A percentile compares a stretch with the other conserved stretches of the same genome.
These are phyloP conservation scores for Yamadazyma phyllophila DNA, from an alignment of 805 yeast species.

Conservation along the genomic window DNA sequence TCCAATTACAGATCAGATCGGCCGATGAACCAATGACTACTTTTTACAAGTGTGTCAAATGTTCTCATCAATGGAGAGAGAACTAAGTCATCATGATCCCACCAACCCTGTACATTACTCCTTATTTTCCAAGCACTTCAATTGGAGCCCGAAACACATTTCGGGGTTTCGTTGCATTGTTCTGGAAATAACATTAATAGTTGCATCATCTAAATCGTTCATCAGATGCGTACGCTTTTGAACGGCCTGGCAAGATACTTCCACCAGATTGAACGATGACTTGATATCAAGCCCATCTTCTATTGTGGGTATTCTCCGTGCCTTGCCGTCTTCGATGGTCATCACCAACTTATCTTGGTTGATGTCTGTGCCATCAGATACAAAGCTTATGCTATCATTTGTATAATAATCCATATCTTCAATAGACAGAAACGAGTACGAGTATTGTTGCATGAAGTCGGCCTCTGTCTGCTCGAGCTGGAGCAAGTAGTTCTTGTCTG, in stretches of 20 bases:
- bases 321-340: neutral
- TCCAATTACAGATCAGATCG: slow-evolving; percentile 93
- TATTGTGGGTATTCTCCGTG: slow-evolving; percentile 7
- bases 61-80: slow-evolving; percentile 96
- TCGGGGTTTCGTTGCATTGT: slow-evolving; percentile 7
- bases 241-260: slow-evolving; percentile 1
- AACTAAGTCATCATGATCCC: slow-evolving; percentile 44
- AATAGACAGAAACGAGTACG: slow-evolving; percentile 5
- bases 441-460: neutral
- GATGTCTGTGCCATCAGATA: neutral
- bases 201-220: slow-evolving; percentile 7
- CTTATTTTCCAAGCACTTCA: slow-evolving; percentile 3
- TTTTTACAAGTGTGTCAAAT: slow-evolving; percentile 89
- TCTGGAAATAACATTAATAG: slow-evolving; percentile 5
- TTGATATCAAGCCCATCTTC: neutral
- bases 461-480: neutral
- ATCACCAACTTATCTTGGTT: neutral
- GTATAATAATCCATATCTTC: slow-evolving; percentile 7
- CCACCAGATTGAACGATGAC: slow-evolving; percentile 9
- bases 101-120: neutral
- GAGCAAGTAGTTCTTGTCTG: neutral
- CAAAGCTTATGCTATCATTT: neutral
- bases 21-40: slow-evolving; percentile 99
- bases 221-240: neutral
- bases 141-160: slow-evolving; percentile 3